Evolutionary conservation across 345 rosid species (phyloP).

Genomic region (Linum tenue): DNA sequence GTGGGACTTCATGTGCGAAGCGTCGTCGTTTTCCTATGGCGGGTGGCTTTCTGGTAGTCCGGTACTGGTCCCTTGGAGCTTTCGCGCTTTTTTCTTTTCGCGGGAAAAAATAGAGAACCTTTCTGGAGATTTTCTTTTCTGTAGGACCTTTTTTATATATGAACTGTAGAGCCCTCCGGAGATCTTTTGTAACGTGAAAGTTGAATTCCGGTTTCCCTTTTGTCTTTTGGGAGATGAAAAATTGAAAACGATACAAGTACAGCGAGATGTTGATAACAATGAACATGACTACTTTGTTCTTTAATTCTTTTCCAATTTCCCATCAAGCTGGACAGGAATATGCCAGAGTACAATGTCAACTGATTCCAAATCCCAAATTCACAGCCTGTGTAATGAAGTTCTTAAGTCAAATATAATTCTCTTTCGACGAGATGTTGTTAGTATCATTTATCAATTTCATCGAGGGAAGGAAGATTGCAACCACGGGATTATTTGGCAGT

Average conservation of each 20-base stretch:
- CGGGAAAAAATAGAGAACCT: too few species aligned
- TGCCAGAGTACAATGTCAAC: neutral
- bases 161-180: too few species aligned
- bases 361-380: neutral
- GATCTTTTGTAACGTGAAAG: too few species aligned
- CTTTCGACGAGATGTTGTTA: slow-evolving; percentile 17
- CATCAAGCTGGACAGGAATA: neutral
- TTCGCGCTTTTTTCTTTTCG: neutral
- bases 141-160: too few species aligned
- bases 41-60: neutral
- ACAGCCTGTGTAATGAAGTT: neutral
- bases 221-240: neutral
- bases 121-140: too few species aligned
- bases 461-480: slow-evolving; percentile 72
- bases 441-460: slow-evolving; percentile 57
- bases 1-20: too few species aligned
- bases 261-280: neutral
- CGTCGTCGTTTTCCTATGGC: too few species aligned
- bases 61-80: slow-evolving; percentile 3
- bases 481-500: slow-evolving; percentile 49
- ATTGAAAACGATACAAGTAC: neutral
- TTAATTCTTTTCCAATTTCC: neutral
- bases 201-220: too few species aligned
- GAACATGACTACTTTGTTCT: neutral
- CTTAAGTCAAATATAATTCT: slow-evolving; percentile 6